These are phyloP conservation scores for Fusarium sp. DNA, from an alignment of 2,329 filamentous ascomycete genomes.

Conservation along the genomic window DNA sequence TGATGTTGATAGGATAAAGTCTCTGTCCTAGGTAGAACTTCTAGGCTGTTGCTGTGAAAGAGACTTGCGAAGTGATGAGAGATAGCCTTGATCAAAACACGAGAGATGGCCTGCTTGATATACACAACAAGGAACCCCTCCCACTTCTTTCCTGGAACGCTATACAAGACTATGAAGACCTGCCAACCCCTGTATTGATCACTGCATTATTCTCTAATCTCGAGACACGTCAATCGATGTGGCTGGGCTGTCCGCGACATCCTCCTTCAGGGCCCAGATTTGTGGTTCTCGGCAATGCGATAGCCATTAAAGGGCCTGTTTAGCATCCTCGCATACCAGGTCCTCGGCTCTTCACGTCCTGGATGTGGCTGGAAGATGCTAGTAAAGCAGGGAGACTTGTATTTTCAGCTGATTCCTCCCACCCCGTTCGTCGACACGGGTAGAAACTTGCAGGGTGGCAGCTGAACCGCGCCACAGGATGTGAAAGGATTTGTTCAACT, in stretches of 20 bases:
- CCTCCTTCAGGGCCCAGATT: not conserved
- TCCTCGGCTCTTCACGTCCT: not conserved
- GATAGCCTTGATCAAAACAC: not conserved
- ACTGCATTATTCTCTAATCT: conserved; percentile 26
- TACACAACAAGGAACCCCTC: conserved; percentile 11
- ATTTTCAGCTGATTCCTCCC: not conserved
- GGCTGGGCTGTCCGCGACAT: conserved; percentile 18
- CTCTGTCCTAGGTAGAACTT: no score
- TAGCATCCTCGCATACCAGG: conserved; percentile 13
- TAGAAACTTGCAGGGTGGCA: not conserved
- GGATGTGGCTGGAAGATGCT: conserved; percentile 9
- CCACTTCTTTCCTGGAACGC: conserved; percentile 25
- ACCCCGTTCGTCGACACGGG: conserved; percentile 10
- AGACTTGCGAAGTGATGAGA: not conserved
- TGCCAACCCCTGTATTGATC: conserved; percentile 3
- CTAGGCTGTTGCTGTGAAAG: not conserved
- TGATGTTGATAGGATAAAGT: not conserved
- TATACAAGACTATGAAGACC: not conserved
- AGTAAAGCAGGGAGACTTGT: conserved; percentile 18
- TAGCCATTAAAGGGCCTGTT: conserved; percentile 7
- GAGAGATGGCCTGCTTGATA: conserved; percentile 29
- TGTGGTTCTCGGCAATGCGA: not conserved
- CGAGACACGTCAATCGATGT: conserved; percentile 13
- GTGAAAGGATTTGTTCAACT: not conserved
- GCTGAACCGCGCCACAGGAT: conserved; percentile 11